Base-by-base conservation (phyloP, 179 eudicot genomes). In the Amaranthus tricolor region DNA sequence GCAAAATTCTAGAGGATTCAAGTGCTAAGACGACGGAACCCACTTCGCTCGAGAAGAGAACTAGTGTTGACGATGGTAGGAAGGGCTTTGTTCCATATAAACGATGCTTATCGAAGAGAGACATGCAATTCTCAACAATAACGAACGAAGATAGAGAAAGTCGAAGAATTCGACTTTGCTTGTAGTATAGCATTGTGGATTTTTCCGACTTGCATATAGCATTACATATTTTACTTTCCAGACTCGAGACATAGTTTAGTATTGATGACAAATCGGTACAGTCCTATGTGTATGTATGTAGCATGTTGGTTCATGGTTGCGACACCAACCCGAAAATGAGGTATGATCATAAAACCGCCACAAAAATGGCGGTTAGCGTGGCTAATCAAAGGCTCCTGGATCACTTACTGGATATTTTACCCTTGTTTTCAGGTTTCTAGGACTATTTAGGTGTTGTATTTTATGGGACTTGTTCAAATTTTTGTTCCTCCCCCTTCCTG, bases 1-100 rank as follows among this genome's bases (percentile, higher is more conserved):
- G 63, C 11, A 56, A 45, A 58, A 13, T 9, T 62, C 5, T 19
- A n/a, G 53, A 69, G 66, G 68, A 67, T 17, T 50, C 73, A 43
- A 10, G 24, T 62, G 20, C 47, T 20, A 59, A 55, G 71, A 62
- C 62, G 40, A 62, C 54, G 40, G 72, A 69, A 51, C 47, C 61
- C 21, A 12, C 15, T 48, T 53, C 72, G 47, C 74, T 63, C 3
- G 62, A 56, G 51, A 82, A 79, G 81, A 82, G 70, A 70, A 11
- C 55, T n/a, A 71, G 67, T 50, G 15, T 31, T 6, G 78, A 74
- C 48, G 73, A 78, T 19, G 21, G 24, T 16, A 47, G 61, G 45
- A 89, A 79, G 79, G 97, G 96, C 6, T 94, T 94, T 74, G 90
- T 90, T 9, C 98, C 98, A 1, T 94, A 94, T 55, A 92, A 94